Percentiles rank a stretch among this genome's conserved stretches.
Evolutionary conservation across 345 rosid species (phyloP).

Genomic region (Eucalyptus regnans): DNA sequence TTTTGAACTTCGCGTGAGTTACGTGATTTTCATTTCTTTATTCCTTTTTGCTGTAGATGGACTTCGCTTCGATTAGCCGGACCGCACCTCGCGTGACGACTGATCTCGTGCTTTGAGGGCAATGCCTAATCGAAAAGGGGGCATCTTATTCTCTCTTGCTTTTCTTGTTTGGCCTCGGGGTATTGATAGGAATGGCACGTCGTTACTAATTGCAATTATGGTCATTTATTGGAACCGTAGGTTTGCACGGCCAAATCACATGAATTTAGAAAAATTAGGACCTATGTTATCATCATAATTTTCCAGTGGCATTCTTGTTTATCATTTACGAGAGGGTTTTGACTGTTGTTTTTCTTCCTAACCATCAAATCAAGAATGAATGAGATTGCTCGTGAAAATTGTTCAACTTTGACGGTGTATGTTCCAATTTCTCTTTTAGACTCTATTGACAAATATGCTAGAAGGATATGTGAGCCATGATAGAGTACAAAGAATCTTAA

Average conservation of each 20-base stretch:
- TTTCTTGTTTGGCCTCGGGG: neutral
- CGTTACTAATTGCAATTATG: neutral
- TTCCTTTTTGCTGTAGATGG: neutral
- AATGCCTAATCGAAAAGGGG: neutral
- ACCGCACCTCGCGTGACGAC: neutral
- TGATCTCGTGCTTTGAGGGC: neutral
- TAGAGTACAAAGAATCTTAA: neutral
- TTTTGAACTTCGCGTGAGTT: neutral
- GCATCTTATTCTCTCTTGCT: neutral
- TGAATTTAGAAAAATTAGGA: neutral
- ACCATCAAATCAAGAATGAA: neutral
- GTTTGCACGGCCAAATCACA: neutral
- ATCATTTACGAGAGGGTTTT: neutral
- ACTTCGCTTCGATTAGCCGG: neutral
- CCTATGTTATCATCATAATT: neutral
- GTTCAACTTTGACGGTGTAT: rapidly evolving
- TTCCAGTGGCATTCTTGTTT: neutral
- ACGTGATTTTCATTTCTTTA: neutral
- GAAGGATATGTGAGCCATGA: neutral
- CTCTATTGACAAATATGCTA: neutral
- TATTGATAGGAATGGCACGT: neutral
- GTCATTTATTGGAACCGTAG: neutral
- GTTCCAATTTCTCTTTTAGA: neutral
- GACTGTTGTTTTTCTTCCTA: neutral
- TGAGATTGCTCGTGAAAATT: neutral